These are phyloP conservation scores for Mortierella sp. DNA, from an alignment of 371 early-diverging fungal species.

Conservation along the genomic window DNA sequence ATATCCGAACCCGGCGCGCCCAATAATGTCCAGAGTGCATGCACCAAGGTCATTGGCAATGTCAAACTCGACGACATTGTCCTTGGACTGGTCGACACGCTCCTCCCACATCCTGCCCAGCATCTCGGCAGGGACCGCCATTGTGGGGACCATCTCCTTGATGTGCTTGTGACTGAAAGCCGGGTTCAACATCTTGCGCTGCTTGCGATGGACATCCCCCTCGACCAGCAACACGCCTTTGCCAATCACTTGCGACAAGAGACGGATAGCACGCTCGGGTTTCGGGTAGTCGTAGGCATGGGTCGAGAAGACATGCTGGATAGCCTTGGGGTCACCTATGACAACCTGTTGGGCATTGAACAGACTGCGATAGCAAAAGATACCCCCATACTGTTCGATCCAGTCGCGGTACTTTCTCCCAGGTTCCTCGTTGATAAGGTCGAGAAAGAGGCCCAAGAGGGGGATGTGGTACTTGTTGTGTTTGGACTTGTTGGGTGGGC, in stretches of 20 bases:
- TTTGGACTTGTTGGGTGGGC: conserved; percentile 62
- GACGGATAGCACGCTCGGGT: conserved; percentile 34
- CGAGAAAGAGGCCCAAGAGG: conserved; percentile 65
- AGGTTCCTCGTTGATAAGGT: conserved; percentile 64
- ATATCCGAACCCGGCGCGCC: conserved; percentile 61
- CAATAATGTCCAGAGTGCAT: not conserved
- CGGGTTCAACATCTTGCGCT: conserved; percentile 79
- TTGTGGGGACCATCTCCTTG: conserved; percentile 50
- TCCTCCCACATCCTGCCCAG: conserved; percentile 37
- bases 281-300: conserved; percentile 68
- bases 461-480: conserved; percentile 59
- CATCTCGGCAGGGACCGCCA: conserved; percentile 29
- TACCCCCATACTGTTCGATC: conserved; percentile 68
- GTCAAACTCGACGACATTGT: conserved; percentile 26
- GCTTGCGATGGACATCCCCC: conserved; percentile 71
- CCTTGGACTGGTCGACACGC: conserved; percentile 31
- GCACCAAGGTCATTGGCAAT: conserved; percentile 19
- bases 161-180: conserved; percentile 69
- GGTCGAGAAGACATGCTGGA: conserved; percentile 66
- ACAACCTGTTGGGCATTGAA: conserved; percentile 65
- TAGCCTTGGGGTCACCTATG: conserved; percentile 65
- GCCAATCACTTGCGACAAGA: conserved; percentile 64
- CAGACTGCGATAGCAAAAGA: conserved; percentile 63
- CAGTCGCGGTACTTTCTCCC: conserved; percentile 66
- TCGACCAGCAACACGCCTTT: conserved; percentile 70